Base-by-base conservation (phyloP, 2,329 filamentous ascomycete species). In the Botryotinia globosa region DNA sequence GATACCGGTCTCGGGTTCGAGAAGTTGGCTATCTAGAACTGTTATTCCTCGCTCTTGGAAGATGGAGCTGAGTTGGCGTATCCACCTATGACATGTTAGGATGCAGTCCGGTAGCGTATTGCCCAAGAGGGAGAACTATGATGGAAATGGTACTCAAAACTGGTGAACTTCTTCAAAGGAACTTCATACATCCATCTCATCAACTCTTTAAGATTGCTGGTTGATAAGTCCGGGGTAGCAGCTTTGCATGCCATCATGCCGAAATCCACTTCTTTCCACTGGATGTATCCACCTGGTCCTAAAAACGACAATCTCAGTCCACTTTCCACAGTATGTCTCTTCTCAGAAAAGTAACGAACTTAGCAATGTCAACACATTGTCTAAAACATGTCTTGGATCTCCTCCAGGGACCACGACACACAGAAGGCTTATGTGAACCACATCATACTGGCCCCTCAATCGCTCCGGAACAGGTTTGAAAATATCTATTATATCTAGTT, bases 261-360 rank as follows among this genome's bases (percentile, higher is more conserved):
- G 48, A 67, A 66, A 37, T 72, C 69, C 18, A 12, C 25, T 20
- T 67, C 69, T 22, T 72, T 65, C 69, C 69, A 72, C 39, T 72
- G 69, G 22, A 72, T 67, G 34, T 72, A 67, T 32, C 69, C 69
- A 5, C 69, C 69, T 8, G 69, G 69, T 18, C 39, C 69, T 72
- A 59, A 18, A 67, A 20, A n/a, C 14, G 22, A 45, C n/a, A 39
- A 5, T 32, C 0, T 63, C 16, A 56, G 29, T 32, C 16, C 8
- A 20, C 25, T 54, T 39, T 59, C 1, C 62, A 39, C 25, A 39
- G 22, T 22, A 14, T 32, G 7, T 9, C n/a, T 6, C 22, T 20
- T 4, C 20, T 37, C 29, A 20, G 16, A 14, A 10, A 22, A 22
- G 29, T 12, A 20, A 58, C 48, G 22, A 34, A 72, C 69, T 72